Evolutionary conservation across 768 basidiomycete genomes (phyloP), one percentile per base, ranked within the genome.

Genomic region (Pleurotus salmoneostramineus): DNA sequence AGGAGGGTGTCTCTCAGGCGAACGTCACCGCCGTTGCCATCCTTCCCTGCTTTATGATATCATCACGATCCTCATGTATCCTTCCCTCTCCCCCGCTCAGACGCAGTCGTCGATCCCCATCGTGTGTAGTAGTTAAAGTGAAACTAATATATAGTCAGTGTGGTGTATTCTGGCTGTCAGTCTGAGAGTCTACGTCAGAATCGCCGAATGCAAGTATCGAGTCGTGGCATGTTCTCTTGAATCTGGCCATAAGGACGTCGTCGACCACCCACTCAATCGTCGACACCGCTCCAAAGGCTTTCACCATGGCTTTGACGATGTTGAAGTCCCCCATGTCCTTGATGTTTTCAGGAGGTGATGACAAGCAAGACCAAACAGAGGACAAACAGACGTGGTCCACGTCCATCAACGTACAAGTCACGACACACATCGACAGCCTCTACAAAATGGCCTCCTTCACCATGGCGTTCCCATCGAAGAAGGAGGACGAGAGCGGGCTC

Each of bases 401-500:
- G 74, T 75, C 72, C 70, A 69, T 42, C 72, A 63, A 56, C 56
- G 57, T 56, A 48, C 56, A 21, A 54, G 58, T 54, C 62, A 56
- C 60, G 58, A 61, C 48, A 56, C 43, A 58, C 60, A 61, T 55
- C 40, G 52, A 55, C 52, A 50, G 57, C 61, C 61, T 50, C 63
- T 62, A 56, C 60, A 58, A 40, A 62, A 81, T 82, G 80, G 76
- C 75, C 59, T 77, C 79, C 65, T 80, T 82, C 67, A 48, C 58
- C 8, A 83, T 91, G 84, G 82, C 87, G 64, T 88, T 91, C 74
- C 80, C 82, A 67, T 93, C 89, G 64, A 98, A 98, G 81, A 95
- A 95, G 80, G 95, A 98, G 75, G 96, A 98, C 68, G 95, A 97
- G 78, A 87, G 83, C 72, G 89, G 92, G 56, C 85, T 97, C 65